phyloP scores from a whole-genome alignment of 2,329 filamentous ascomycete species.

The Colletotrichum siamense region DNA sequence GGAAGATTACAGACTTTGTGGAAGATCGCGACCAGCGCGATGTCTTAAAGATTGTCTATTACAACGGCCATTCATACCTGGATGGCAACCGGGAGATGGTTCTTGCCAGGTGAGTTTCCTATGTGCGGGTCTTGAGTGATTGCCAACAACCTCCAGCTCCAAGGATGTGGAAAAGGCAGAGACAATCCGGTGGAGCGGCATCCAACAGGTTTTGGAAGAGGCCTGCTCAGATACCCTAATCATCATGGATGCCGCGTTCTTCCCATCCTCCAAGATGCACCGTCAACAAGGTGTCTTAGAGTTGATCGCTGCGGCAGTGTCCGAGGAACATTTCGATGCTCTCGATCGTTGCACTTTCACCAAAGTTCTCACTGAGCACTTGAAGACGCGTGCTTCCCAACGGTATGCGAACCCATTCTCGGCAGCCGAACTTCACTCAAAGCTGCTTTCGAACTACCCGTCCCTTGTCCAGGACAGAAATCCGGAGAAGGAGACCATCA shows the following conservation, averaged over 20 bases:
- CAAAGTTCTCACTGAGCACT: slow-evolving; percentile 51
- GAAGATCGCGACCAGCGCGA: slow-evolving; percentile 60
- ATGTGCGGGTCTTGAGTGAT: no score
- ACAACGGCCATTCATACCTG: slow-evolving; percentile 59
- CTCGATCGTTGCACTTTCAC: slow-evolving; percentile 60
- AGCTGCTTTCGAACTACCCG: slow-evolving; percentile 56
- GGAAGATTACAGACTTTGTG: slow-evolving; percentile 57
- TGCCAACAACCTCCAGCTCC: slow-evolving; percentile 43
- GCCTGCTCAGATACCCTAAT: slow-evolving; percentile 61
- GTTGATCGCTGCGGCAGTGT: slow-evolving; percentile 59
- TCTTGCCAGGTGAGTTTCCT: slow-evolving; percentile 53
- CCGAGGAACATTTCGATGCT: slow-evolving; percentile 53
- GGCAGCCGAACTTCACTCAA: slow-evolving; percentile 59
- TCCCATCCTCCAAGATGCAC: slow-evolving; percentile 56
- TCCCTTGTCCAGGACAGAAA: slow-evolving; percentile 56
- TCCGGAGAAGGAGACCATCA: slow-evolving; percentile 50
- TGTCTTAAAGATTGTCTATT: slow-evolving; percentile 64
- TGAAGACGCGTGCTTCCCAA: slow-evolving; percentile 53
- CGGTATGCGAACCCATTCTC: slow-evolving; percentile 49
- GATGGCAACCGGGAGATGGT: slow-evolving; percentile 63
- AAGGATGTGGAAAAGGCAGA: slow-evolving; percentile 48
- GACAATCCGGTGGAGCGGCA: slow-evolving; percentile 59
- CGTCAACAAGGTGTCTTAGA: slow-evolving; percentile 61
- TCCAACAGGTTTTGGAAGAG: slow-evolving; percentile 63
- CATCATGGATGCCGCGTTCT: slow-evolving; percentile 65